phyloP scores from a whole-genome alignment of 306 rosid species.

The Cicer yamashitae region DNA sequence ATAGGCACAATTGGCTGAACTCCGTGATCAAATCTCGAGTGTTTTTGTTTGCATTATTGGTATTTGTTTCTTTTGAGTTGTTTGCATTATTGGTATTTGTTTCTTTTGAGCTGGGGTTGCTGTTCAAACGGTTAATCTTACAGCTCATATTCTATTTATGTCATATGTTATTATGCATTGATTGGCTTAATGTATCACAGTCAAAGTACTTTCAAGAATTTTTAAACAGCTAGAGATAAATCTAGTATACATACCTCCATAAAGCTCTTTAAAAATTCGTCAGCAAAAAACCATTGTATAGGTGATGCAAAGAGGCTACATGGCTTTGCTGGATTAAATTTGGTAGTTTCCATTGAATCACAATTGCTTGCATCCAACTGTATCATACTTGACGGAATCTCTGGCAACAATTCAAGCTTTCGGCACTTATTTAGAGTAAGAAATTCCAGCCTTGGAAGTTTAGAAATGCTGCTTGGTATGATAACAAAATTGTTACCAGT shows the following conservation, averaged over 20 bases:
- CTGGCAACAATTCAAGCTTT: slow-evolving; percentile 25
- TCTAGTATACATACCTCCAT: background rate
- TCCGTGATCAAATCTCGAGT: too few relatives aligned
- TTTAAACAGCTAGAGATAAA: background rate
- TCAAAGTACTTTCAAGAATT: background rate
- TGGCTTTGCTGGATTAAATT: slow-evolving; percentile 13
- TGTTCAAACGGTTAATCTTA: background rate
- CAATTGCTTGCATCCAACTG: slow-evolving; percentile 25
- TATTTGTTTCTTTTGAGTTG: too few relatives aligned
- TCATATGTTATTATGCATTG: background rate
- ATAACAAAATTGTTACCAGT: slow-evolving; percentile 34
- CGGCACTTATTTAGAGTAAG: background rate
- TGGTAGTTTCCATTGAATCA: slow-evolving; percentile 7
- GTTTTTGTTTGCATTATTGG: too few relatives aligned
- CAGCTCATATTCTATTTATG: background rate
- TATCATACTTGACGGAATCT: slow-evolving; percentile 26
- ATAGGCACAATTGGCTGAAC: too few relatives aligned
- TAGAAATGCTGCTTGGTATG: slow-evolving; percentile 7
- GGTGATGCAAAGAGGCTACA: slow-evolving; percentile 15
- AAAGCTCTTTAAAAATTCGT: background rate
- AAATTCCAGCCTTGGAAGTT: background rate
- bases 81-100: too few relatives aligned
- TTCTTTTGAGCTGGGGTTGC: too few relatives aligned
- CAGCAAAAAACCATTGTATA: background rate
- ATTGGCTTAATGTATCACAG: background rate